Percentiles rank a stretch among this genome's conserved stretches.
Evolutionary conservation across 2,329 filamentous ascomycete species (phyloP).

Genomic region (Xylariaceae sp.): DNA sequence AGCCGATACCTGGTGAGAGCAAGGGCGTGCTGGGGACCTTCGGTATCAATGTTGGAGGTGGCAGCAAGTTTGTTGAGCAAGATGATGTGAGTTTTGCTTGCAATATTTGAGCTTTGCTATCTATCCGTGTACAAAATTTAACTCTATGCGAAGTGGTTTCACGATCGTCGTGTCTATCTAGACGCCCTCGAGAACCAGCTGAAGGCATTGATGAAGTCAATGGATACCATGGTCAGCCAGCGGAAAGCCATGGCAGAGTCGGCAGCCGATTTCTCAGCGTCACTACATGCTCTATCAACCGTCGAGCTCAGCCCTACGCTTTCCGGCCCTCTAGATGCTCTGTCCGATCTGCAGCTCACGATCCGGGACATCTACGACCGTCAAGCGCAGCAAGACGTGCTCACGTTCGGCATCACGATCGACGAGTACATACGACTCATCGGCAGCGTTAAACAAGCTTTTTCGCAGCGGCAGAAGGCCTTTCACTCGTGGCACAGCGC

Average conservation of each 20-base stretch:
- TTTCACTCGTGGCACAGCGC: constrained; percentile 93
- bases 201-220: constrained; percentile 84
- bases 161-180: constrained; percentile 90
- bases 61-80: constrained; percentile 92
- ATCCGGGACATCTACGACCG: constrained; percentile 94
- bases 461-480: constrained; percentile 87
- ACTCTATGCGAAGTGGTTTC: constrained; percentile 73
- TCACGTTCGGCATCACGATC: constrained; percentile 95
- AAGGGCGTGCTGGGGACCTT: constrained; percentile 90
- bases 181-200: constrained; percentile 91
- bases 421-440: constrained; percentile 98
- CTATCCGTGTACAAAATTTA: constrained; percentile 5
- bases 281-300: constrained; percentile 84
- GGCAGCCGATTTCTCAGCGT: constrained; percentile 87
- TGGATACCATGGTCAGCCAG: constrained; percentile 88
- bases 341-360: constrained; percentile 89
- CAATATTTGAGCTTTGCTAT: background rate
- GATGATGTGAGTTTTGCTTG: constrained; percentile 67
- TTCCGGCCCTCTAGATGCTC: constrained; percentile 81
- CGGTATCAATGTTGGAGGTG: constrained; percentile 71
- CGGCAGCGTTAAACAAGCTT: constrained; percentile 89
- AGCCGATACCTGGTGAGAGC: constrained; percentile 80
- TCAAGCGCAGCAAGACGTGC: constrained; percentile 92
- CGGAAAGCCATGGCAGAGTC: constrained; percentile 91
- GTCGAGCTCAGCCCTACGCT: constrained; percentile 89